These are phyloP conservation scores for Aspergillus cejpii DNA, from an alignment of 2,329 filamentous ascomycete genomes.

Conservation along the genomic window DNA sequence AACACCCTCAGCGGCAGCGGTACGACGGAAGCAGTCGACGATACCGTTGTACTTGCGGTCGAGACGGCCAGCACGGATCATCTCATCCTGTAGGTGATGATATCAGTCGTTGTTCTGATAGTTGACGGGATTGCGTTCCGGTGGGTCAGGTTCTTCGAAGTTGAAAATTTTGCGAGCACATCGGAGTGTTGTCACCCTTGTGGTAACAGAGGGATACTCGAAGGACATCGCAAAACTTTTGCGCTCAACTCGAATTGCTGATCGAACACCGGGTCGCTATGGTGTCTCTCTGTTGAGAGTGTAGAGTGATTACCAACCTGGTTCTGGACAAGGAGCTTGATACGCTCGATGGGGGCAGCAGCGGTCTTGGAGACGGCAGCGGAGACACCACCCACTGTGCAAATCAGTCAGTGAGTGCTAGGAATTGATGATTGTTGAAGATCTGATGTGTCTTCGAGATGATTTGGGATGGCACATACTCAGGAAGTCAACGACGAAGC, in stretches of 20 bases:
- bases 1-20: slow-evolving; percentile 82
- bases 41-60: slow-evolving; percentile 96
- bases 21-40: slow-evolving; percentile 89
- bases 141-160: slow-evolving; percentile 1
- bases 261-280: background rate
- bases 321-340: slow-evolving; percentile 99
- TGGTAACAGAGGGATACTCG: background rate
- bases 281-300: background rate
- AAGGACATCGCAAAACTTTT: background rate
- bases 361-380: slow-evolving; percentile 99
- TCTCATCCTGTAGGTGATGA: slow-evolving; percentile 73
- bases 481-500: slow-evolving; percentile 97
- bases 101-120: background rate
- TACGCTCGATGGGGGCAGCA: slow-evolving; percentile 99
- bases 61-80: slow-evolving; percentile 97
- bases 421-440: slow-evolving; percentile 9
- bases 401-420: slow-evolving; percentile 39
- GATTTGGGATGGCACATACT: slow-evolving; percentile 60
- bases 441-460: slow-evolving; percentile 2
- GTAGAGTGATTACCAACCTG: slow-evolving; percentile 62
- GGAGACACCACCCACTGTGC: slow-evolving; percentile 98
- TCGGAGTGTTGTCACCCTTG: background rate
- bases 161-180: slow-evolving; percentile 7
- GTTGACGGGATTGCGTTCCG: background rate
- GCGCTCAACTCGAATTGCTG: background rate